Evolutionary conservation across 495 filamentous ascomycete genomes (phyloP).

Genomic region (Rusavskia elegans): DNA sequence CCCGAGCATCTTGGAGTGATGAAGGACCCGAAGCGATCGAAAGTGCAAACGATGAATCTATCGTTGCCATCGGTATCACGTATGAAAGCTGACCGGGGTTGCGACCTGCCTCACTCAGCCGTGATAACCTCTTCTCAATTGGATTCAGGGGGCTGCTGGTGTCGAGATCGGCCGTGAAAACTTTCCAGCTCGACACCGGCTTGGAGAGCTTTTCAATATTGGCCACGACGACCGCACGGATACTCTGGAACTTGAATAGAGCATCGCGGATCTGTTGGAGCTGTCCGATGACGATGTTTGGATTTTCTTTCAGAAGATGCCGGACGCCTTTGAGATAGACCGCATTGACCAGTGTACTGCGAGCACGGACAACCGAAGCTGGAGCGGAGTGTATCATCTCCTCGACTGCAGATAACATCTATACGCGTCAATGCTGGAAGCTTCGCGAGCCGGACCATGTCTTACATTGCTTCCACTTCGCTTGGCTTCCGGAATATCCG

Average conservation of each 20-base stretch:
- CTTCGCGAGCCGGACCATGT: slow-evolving; percentile 13
- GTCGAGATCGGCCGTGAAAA: slow-evolving; percentile 36
- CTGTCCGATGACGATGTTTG: slow-evolving; percentile 50
- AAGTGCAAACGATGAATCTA: slow-evolving; percentile 83
- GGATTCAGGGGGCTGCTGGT: slow-evolving; percentile 33
- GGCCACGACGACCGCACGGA: slow-evolving; percentile 69
- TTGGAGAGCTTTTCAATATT: slow-evolving; percentile 59
- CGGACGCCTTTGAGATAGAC: slow-evolving; percentile 76
- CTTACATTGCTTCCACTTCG: slow-evolving; percentile 57
- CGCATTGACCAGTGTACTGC: slow-evolving; percentile 71
- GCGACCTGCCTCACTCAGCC: slow-evolving; percentile 55
- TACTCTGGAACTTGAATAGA: slow-evolving; percentile 66
- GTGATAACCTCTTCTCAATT: slow-evolving; percentile 38
- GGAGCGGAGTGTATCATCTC: slow-evolving; percentile 60
- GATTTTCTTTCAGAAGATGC: slow-evolving; percentile 54
- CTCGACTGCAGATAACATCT: slow-evolving; percentile 60
- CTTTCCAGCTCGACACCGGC: slow-evolving; percentile 75
- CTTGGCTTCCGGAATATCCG: slow-evolving; percentile 88
- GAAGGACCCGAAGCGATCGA: slow-evolving; percentile 57
- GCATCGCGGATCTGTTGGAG: slow-evolving; percentile 60
- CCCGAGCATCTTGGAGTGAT: slow-evolving; percentile 54
- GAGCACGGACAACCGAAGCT: slow-evolving; percentile 59
- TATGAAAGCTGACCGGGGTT: slow-evolving; percentile 57
- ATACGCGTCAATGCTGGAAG: neutral
- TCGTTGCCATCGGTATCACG: slow-evolving; percentile 77